Evolutionary conservation across 169 alveolate genomes (phyloP).

Genomic region (Plasmodium coatneyi): DNA sequence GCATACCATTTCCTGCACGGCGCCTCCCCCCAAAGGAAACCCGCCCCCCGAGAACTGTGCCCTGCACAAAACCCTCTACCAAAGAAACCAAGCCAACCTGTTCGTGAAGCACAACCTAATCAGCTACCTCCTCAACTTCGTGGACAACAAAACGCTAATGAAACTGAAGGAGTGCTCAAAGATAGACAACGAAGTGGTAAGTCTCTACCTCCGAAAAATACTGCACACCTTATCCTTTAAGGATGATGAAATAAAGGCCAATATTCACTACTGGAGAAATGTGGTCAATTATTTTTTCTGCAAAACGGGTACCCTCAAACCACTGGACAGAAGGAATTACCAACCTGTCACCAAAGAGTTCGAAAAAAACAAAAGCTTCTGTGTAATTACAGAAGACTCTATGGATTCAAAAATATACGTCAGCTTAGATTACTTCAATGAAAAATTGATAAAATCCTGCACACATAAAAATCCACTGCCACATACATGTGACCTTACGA

Average conservation of each 20-base stretch:
- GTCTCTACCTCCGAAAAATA: conserved; percentile 77
- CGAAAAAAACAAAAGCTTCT: conserved; percentile 77
- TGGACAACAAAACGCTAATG: conserved; percentile 64
- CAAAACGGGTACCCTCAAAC: conserved; percentile 74
- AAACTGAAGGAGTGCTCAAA: conserved; percentile 75
- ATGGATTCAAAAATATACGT: conserved; percentile 77
- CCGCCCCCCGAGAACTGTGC: conserved; percentile 68
- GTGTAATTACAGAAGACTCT: conserved; percentile 78
- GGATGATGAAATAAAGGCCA: conserved; percentile 76
- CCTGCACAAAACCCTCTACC: conserved; percentile 31
- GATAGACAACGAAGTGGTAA: conserved; percentile 75
- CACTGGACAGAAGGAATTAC: conserved; percentile 79
- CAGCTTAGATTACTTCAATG: conserved; percentile 79
- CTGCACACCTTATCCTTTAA: conserved; percentile 78
- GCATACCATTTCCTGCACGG: neutral
- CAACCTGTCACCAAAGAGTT: conserved; percentile 64
- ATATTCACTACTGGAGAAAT: conserved; percentile 81
- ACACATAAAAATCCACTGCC: conserved; percentile 82
- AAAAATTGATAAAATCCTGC: conserved; percentile 79
- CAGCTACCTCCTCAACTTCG: conserved; percentile 59
- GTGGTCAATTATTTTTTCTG: conserved; percentile 79
- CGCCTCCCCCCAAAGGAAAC: conserved; percentile 1
- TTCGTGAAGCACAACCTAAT: conserved; percentile 64
- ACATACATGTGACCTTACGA: conserved; percentile 78
- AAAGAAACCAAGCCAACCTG: conserved; percentile 21